Evolutionary conservation across 2,329 filamentous ascomycete genomes (phyloP), one percentile per base, ranked within the genome.

Genomic region (Curvularia spicifera): DNA sequence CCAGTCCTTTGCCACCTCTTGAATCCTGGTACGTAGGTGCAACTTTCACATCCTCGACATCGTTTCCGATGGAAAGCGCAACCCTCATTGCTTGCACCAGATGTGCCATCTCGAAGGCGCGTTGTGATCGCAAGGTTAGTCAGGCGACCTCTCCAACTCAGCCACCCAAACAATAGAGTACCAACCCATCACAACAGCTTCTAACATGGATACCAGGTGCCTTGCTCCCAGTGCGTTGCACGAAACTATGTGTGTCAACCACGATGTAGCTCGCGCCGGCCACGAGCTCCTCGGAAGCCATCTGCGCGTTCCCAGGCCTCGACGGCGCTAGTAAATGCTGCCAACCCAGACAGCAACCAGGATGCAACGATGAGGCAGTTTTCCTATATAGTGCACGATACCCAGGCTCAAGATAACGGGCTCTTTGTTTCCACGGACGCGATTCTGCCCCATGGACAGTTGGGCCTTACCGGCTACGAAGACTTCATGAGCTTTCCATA

Each of bases 151-250:
- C 2, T 24, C 22, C 22, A 24, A 24, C 4, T 24, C 22, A 22
- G 26, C 29, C 40, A 45, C 40, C 28, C 20, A 44, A 15, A 45
- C 29, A 13, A 2, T 12, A 18, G 33, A 22, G 10, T 45, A 15
- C 6, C 18, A 20, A 18, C 20, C 13, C 22, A 33, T 22, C 13
- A n/a, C 24, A 20, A 18, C 44, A 24, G 31, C 18, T 29, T 37
- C 55, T 57, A 39, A 57, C 37, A 47, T 13, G 3, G 31, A 3
- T 15, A 18, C 35, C n/a, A 57, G 55, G 55, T 57, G n/a, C 55
- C 55, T 8, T 57, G 55, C 28, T 57, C 55, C 10, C 55, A 57
- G 20, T 57, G 55, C 24, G 55, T 57, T 26, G 55, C 55, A 42
- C 53, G 50, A 48, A 46, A 46, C 35, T 49, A 48, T 18, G 44